Evolutionary conservation across 1,139 yeast genomes (phyloP).

Genomic region (Petasospora fabianii): DNA sequence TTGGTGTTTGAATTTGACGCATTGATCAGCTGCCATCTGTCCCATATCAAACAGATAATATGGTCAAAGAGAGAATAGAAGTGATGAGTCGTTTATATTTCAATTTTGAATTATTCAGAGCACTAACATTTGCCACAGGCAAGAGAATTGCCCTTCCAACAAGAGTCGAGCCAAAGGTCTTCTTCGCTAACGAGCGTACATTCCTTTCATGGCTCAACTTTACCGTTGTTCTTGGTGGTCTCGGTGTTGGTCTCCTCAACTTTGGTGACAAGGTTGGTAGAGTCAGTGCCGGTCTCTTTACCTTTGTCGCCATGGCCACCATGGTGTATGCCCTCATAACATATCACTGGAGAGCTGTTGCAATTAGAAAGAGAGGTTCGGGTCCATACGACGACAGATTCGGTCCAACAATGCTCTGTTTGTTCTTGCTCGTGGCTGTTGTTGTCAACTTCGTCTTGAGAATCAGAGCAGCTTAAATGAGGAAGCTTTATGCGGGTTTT

Average conservation of each 20-base stretch:
- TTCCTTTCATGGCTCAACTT: slow-evolving; percentile 97
- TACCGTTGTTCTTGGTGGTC: slow-evolving; percentile 94
- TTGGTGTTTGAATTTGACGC: no score
- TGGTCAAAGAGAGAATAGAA: no score
- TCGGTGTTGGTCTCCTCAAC: slow-evolving; percentile 92
- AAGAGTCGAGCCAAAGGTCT: slow-evolving; percentile 96
- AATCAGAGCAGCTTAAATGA: slow-evolving; percentile 16
- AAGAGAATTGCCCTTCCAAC: slow-evolving; percentile 97
- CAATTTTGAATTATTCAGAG: no score
- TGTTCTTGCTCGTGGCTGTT: slow-evolving; percentile 88
- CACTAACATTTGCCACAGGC: slow-evolving; percentile 35
- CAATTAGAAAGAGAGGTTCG: slow-evolving; percentile 93
- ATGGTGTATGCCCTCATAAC: slow-evolving; percentile 94
- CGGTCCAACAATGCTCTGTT: slow-evolving; percentile 98
- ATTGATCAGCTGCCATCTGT: no score
- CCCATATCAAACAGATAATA: no score
- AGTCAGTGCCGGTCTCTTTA: slow-evolving; percentile 89
- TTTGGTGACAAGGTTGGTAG: slow-evolving; percentile 95
- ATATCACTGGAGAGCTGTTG: slow-evolving; percentile 99
- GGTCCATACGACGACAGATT: slow-evolving; percentile 98
- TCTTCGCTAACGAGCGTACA: slow-evolving; percentile 98
- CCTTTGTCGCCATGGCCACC: slow-evolving; percentile 93
- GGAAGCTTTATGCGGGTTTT: no score
- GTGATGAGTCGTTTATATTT: no score
- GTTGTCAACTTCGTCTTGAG: slow-evolving; percentile 87